Evolutionary conservation across 2,329 filamentous ascomycete genomes (phyloP), one percentile per base, ranked within the genome.

Genomic region (Sporothrix curviconia): DNA sequence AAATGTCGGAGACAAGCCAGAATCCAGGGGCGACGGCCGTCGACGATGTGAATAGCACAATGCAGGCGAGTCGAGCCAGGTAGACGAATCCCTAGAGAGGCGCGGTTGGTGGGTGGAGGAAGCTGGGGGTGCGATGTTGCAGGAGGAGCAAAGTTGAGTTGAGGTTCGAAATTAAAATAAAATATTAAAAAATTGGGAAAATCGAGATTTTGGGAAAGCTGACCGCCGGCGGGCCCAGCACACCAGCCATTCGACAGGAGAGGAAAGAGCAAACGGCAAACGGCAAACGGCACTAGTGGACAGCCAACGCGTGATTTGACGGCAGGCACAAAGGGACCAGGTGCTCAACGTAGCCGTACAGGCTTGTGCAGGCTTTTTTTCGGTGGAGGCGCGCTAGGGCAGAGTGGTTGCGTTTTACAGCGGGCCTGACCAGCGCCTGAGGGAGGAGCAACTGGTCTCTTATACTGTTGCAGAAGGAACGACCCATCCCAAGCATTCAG

Each of bases 141-240:
- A n/a, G 39, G 30, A 24, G 24, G 39, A 30, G 50, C 22, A 30
- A 17, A 24, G 39, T 24, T 17, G 40, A n/a, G 51, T 55, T 34
- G 51, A 55, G 40, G 51, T 55, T 30, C 17, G 40, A 55, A 36
- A 54, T 24, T 54, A 54, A 44, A 54, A 44, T 34, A 30, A 30
- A 24, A 40, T 43, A 54, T 34, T 43, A 36, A 36, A 54, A 54
- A 54, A 54, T 43, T 24, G 34, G 17, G 51, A 43, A 54, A 54
- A 54, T 54, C 51, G 51, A 54, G 51, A 54, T 54, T 54, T 54
- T 34, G 51, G 51, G 51, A 50, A 53, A 32, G 36, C 32, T 53
- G 49, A 52, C 34, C 36, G 49, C 36, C 36, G n/a, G n/a, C n/a
- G n/a, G n/a, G n/a, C n/a, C 50, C 11, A 32, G 37, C 25, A 32